A percentile compares a stretch with the other conserved stretches of the same genome.
Conservation (phyloP, 805 yeast species). For the Candida odintsovae region DNA sequence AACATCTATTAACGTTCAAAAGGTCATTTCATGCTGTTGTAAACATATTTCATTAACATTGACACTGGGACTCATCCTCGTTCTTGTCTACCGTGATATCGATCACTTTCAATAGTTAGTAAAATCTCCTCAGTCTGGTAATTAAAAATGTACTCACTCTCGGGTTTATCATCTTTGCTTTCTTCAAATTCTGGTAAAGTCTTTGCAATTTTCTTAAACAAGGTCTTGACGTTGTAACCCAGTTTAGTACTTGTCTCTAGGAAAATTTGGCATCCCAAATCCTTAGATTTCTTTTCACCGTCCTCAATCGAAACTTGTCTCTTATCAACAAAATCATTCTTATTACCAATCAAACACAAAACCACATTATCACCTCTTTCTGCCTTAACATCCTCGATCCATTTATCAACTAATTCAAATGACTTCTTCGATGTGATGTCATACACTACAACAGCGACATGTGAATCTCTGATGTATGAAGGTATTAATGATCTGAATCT, state of each 20-base stretch:
- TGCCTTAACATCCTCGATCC: conserved; percentile 92
- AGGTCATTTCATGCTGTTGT: too few relatives aligned
- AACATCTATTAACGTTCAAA: conserved; percentile 15
- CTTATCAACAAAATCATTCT: conserved; percentile 72
- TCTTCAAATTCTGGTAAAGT: conserved; percentile 78
- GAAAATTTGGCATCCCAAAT: conserved; percentile 69
- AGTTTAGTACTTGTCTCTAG: conserved; percentile 94
- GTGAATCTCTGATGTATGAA: conserved; percentile 89
- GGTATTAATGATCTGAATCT: conserved; percentile 93
- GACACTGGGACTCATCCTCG: conserved; percentile 21
- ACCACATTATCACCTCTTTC: conserved; percentile 91
- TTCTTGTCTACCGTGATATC: conserved; percentile 20
- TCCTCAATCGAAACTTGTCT: conserved; percentile 81
- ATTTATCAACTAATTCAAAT: conserved; percentile 76
- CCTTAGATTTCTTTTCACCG: conserved; percentile 71
- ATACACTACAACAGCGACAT: conserved; percentile 95
- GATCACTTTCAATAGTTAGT: conserved; percentile 20
- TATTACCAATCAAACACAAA: conserved; percentile 88
- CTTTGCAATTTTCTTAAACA: conserved; percentile 88
- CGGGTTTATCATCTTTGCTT: conserved; percentile 19
- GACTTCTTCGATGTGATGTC: conserved; percentile 86
- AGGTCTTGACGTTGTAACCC: conserved; percentile 85
- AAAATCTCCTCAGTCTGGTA: neutral
- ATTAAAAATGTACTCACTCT: conserved; percentile 5
- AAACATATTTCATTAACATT: too few relatives aligned